These are phyloP conservation scores for Saposhnikovia divaricata DNA, from an alignment of 129 eudicot genomes.

Conservation along the genomic window DNA sequence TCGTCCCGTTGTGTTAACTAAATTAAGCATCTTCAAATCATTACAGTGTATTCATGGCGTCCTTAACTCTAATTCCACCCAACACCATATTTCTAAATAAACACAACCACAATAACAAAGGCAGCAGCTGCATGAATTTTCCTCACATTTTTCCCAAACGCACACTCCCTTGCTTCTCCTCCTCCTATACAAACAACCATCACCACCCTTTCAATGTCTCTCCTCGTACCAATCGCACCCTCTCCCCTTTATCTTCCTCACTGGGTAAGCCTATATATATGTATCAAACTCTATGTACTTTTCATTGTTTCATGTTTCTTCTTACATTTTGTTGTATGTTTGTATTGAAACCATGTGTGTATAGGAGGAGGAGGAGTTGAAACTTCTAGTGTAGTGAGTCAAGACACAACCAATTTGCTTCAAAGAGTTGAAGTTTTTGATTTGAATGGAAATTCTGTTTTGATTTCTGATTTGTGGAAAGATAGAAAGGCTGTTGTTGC, in stretches of 20 bases:
- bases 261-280: neutral
- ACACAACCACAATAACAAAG: neutral
- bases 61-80: neutral
- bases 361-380: slow-evolving; percentile 31
- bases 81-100: neutral
- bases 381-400: slow-evolving; percentile 26
- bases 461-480: slow-evolving; percentile 84
- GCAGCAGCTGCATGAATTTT: neutral
- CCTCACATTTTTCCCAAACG: neutral
- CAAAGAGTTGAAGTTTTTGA: slow-evolving; percentile 62
- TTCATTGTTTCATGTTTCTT: neutral
- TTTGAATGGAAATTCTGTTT: slow-evolving; percentile 56
- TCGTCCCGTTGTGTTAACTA: no score
- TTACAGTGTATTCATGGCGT: neutral
- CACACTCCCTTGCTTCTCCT: neutral
- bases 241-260: neutral
- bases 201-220: neutral
- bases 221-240: neutral
- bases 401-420: slow-evolving; percentile 31
- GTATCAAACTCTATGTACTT: neutral
- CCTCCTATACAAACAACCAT: neutral
- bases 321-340: neutral
- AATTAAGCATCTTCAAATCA: neutral
- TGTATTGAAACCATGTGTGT: neutral
- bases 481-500: slow-evolving; percentile 95